A percentile compares a stretch with the other conserved stretches of the same genome.
phyloP scores from a whole-genome alignment of 1,284 basidiomycete species.

The Fistulina hepatica region DNA sequence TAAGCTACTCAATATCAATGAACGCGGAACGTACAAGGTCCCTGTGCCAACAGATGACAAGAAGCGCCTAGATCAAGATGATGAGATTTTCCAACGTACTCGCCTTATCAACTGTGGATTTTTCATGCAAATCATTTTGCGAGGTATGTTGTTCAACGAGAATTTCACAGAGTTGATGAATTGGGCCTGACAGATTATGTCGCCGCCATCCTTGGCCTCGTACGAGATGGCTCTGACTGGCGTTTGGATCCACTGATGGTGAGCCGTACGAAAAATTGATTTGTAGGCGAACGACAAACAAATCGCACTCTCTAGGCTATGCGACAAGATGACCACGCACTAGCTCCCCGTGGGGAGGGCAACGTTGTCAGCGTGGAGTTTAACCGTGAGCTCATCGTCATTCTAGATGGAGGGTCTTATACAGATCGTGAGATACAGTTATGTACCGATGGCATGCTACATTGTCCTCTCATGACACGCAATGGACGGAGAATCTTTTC shows the following conservation, averaged over 20 bases:
- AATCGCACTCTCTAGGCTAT: too few species aligned
- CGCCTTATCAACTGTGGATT: constrained; percentile 65
- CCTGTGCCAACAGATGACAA: constrained; percentile 23
- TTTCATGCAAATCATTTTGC: constrained; percentile 62
- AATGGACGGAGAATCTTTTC: constrained; percentile 49
- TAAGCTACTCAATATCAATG: constrained; percentile 60
- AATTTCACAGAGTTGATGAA: constrained; percentile 2
- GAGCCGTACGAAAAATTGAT: too few species aligned
- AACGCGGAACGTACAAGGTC: constrained; percentile 34
- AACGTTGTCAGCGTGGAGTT: constrained; percentile 68
- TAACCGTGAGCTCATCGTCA: constrained; percentile 28
- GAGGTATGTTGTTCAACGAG: constrained; percentile 24
- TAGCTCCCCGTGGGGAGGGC: constrained; percentile 54
- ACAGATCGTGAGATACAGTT: constrained; percentile 20
- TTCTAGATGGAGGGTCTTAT: too few species aligned
- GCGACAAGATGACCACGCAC: constrained; percentile 33
- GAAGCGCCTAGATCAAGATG: constrained; percentile 39
- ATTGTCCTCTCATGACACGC: constrained; percentile 45
- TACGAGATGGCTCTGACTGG: constrained; percentile 50
- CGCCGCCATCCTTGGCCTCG: constrained; percentile 55
- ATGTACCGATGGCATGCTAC: constrained; percentile 70
- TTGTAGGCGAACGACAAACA: too few species aligned
- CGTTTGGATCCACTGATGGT: constrained; percentile 52
- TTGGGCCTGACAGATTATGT: constrained; percentile 45
- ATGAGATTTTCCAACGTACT: constrained; percentile 68